Evolutionary conservation across 352 stramenopile species (phyloP).

Genomic region (Phytophthora constricta): DNA sequence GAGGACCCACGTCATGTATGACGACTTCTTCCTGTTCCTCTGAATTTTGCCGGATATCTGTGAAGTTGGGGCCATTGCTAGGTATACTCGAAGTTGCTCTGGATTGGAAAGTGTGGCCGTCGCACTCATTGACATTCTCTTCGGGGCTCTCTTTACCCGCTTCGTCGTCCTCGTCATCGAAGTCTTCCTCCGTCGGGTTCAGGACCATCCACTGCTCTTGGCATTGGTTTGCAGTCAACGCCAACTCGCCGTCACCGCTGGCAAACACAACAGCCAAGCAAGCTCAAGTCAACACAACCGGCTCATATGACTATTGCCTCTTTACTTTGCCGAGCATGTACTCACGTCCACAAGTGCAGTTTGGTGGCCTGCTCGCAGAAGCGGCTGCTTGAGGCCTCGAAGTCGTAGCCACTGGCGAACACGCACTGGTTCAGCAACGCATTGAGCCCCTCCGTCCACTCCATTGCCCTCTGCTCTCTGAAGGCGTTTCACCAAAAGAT

Average conservation of each 20-base stretch:
- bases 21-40: conserved; percentile 17
- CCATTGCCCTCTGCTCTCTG: conserved; percentile 46
- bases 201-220: conserved; percentile 76
- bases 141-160: background rate
- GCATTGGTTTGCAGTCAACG: conserved; percentile 53
- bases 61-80: background rate
- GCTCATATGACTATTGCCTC: background rate
- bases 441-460: conserved; percentile 70
- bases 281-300: background rate
- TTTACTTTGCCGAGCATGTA: background rate
- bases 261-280: background rate
- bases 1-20: conserved; percentile 26
- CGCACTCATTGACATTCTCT: too few relatives aligned
- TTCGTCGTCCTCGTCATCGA: conserved; percentile 35
- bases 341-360: conserved; percentile 52
- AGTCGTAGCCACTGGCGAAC: conserved; percentile 80
- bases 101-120: too few relatives aligned
- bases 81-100: background rate
- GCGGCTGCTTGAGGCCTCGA: conserved; percentile 43
- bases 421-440: conserved; percentile 78
- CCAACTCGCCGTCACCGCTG: conserved; percentile 29
- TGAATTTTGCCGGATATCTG: background rate
- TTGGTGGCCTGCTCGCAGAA: conserved; percentile 51
- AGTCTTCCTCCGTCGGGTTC: conserved; percentile 57
- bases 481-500: conserved; percentile 7